Percentiles rank a stretch among this genome's conserved stretches.
Evolutionary conservation across 139 green algal species (phyloP).

Genomic region (Eudorina sp.): DNA sequence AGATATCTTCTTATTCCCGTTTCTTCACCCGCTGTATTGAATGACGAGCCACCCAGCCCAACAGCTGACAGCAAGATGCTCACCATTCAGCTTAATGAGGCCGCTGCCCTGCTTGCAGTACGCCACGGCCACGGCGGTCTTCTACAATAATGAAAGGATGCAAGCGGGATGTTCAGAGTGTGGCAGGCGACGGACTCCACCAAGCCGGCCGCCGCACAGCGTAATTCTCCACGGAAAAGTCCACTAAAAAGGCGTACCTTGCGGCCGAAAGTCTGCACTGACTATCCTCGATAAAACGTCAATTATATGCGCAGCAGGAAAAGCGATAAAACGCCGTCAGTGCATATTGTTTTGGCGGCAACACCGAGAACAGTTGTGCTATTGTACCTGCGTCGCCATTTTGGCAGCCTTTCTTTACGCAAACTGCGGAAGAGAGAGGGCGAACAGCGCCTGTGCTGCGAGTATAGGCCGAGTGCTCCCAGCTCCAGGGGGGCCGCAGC

Average conservation of each 20-base stretch:
- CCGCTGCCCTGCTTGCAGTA: constrained; percentile 94
- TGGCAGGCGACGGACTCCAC: neutral
- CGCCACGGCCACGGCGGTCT: constrained; percentile 96
- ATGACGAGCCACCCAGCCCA: too few relatives aligned
- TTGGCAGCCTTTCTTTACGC: constrained; percentile 37
- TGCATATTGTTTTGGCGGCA: constrained; percentile 17
- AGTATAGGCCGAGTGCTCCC: neutral
- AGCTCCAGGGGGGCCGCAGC: neutral
- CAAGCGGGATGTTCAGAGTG: neutral
- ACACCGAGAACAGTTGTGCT: too few relatives aligned
- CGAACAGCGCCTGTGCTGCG: neutral
- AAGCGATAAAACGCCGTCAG: constrained; percentile 28
- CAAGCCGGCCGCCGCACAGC: constrained; percentile 10
- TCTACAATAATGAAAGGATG: constrained; percentile 76
- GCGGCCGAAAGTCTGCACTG: constrained; percentile 97
- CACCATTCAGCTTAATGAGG: constrained; percentile 97
- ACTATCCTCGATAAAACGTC: constrained; percentile 64
- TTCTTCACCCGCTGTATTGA: too few relatives aligned
- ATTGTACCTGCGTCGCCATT: constrained; percentile 48
- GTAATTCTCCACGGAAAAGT: neutral
- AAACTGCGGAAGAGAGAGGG: constrained; percentile 27
- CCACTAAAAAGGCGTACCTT: constrained; percentile 76
- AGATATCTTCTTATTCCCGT: too few relatives aligned
- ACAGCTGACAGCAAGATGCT: too few relatives aligned
- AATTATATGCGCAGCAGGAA: neutral